Conservation (phyloP, 768 basidiomycete species). For the Podaxis sp. region DNA sequence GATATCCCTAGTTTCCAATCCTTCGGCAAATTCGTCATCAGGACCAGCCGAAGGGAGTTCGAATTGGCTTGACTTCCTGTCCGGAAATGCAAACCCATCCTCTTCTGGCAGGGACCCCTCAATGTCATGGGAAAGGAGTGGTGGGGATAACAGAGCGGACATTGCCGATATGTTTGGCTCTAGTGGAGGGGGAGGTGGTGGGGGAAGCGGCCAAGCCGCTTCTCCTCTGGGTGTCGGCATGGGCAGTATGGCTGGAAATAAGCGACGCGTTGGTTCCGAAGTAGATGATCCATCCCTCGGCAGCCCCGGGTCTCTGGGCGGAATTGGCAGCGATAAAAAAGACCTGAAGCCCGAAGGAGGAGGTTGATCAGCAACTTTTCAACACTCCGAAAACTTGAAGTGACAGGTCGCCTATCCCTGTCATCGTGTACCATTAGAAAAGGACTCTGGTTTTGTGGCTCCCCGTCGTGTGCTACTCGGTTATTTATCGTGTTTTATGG, state of each 20-base stretch:
- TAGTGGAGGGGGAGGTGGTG: slow-evolving; percentile 4
- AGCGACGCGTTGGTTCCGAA: slow-evolving; percentile 11
- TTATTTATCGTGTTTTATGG: slow-evolving; percentile 13
- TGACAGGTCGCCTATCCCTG: background rate
- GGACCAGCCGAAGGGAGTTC: slow-evolving; percentile 13
- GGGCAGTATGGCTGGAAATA: slow-evolving; percentile 8
- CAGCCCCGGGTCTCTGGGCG: slow-evolving; percentile 11
- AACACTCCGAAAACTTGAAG: background rate
- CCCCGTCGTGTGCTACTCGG: background rate
- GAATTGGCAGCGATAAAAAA: slow-evolving; percentile 6
- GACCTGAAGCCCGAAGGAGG: slow-evolving; percentile 14
- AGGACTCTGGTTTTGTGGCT: background rate
- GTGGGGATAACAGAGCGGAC: slow-evolving; percentile 11
- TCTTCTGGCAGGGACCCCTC: slow-evolving; percentile 14
- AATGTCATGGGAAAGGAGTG: slow-evolving; percentile 17
- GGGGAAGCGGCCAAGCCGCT: slow-evolving; percentile 7
- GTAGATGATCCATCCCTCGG: slow-evolving; percentile 3
- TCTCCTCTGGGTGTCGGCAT: slow-evolving; percentile 11
- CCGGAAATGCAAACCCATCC: slow-evolving; percentile 7
- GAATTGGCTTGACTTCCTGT: slow-evolving; percentile 14
- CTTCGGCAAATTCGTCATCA: slow-evolving; percentile 12
- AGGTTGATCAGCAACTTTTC: background rate
- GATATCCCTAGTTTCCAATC: slow-evolving; percentile 2
- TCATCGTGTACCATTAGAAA: slow-evolving; percentile 5
- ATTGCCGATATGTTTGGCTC: slow-evolving; percentile 13